Evolutionary conservation across 1,284 basidiomycete species (phyloP), one percentile per base, ranked within the genome.

Genomic region (Flammula alnicola): DNA sequence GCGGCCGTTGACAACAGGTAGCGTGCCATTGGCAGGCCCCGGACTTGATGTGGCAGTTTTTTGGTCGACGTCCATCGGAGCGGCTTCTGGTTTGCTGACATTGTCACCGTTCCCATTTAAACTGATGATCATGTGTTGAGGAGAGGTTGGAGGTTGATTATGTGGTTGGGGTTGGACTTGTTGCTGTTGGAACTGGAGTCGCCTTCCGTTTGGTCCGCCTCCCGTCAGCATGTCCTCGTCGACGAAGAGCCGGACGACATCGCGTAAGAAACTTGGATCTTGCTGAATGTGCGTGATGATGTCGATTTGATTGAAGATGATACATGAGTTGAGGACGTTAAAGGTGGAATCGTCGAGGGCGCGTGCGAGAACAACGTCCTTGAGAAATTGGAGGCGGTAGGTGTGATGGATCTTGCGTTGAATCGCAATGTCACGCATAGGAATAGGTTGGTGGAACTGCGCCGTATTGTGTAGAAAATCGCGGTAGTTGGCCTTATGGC

Each of bases 231-330:
- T 75, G 47, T 81, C 81, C 50, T 85, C 80, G 58, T 86, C 84
- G 54, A 88, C 80, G 66, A 93, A 96, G 29, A 91, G 73, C 32
- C 77, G 75, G 40, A 95, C 91, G 20, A 98, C 79, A 47, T 93
- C 86, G 27, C 79, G 76, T 22, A 98, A 75, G 66, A 98, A 89
- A 4, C 71, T 65, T 4, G 82, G 81, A 64, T 95, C 91, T 49
- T 78, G 80, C 63, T 95, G 90, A 39, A 98, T 84, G 66, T 96
- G 88, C 46, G 80, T 86, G 65, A 98, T 93, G 64, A 99, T 98
- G 71, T 99, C 96, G 63, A 96, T 95, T 71, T 99, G 96, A 72
- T 98, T 97, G 80, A 96, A 99, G 67, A 98, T 96, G 67, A 99
- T 93, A 71, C 93, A 93, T 12, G 93, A 94, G 71, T 95, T 98